Evolutionary conservation across 768 basidiomycete species (phyloP).

Genomic region (Crassisporium funariophilum): DNA sequence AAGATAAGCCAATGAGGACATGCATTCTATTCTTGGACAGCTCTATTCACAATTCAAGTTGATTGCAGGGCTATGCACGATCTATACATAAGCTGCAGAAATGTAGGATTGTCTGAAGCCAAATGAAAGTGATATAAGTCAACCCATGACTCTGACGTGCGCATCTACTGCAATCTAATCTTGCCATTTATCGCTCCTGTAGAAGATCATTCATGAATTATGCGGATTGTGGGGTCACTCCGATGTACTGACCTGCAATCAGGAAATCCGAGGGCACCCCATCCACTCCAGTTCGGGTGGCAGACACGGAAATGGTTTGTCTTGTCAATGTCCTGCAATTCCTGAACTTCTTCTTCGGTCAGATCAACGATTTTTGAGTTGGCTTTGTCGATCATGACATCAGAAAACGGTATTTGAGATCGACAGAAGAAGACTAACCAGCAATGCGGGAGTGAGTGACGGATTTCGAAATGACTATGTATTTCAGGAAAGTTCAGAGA

Average conservation of each 20-base stretch:
- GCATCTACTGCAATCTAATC: too few relatives aligned
- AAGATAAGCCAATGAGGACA: too few relatives aligned
- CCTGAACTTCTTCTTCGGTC: constrained; percentile 57
- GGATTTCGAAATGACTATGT: constrained; percentile 69
- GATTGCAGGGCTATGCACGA: too few relatives aligned
- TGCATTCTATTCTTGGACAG: too few relatives aligned
- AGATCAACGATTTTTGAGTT: constrained; percentile 67
- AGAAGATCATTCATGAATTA: too few relatives aligned
- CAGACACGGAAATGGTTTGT: constrained; percentile 65
- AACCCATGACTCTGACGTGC: too few relatives aligned
- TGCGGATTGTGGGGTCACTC: not conserved
- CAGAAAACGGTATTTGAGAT: not conserved
- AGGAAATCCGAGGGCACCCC: constrained; percentile 62
- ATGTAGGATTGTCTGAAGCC: too few relatives aligned
- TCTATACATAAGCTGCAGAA: too few relatives aligned
- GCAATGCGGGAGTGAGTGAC: constrained; percentile 70
- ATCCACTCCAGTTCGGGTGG: constrained; percentile 65
- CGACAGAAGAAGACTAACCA: constrained; percentile 32
- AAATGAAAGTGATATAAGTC: too few relatives aligned
- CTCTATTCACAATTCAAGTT: too few relatives aligned
- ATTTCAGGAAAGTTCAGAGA: constrained; percentile 1
- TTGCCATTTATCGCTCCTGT: too few relatives aligned
- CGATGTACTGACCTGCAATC: constrained; percentile 39
- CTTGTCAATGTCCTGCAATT: constrained; percentile 63
- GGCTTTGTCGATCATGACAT: constrained; percentile 29